Evolutionary conservation across 108 stramenopile species (phyloP).

Genomic region (Cylindrotheca fusiformis): DNA sequence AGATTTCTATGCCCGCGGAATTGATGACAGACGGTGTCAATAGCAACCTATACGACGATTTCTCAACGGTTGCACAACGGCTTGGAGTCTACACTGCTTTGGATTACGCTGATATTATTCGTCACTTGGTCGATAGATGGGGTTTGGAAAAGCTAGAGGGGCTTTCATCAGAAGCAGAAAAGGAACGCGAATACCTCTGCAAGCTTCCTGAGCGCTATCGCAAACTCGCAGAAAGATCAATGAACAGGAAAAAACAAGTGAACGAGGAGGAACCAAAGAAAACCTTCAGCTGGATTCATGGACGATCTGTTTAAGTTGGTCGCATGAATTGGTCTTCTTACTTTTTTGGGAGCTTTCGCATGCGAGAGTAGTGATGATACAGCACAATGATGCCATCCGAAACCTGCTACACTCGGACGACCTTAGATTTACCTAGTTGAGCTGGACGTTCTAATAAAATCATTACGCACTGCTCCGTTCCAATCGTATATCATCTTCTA

Average conservation of each 20-base stretch:
- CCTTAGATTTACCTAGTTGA: too few species aligned
- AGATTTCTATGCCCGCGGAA: slow-evolving; percentile 91
- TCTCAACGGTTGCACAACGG: slow-evolving; percentile 76
- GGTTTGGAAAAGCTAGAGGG: slow-evolving; percentile 81
- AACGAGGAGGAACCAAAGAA: slow-evolving; percentile 47
- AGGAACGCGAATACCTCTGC: slow-evolving; percentile 87
- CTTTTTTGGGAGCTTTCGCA: too few species aligned
- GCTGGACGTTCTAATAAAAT: too few species aligned
- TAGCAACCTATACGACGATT: slow-evolving; percentile 78
- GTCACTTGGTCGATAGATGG: slow-evolving; percentile 82
- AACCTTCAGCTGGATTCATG: slow-evolving; percentile 83
- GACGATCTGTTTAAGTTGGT: slow-evolving; percentile 41
- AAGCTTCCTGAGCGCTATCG: slow-evolving; percentile 73
- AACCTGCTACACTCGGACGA: too few species aligned
- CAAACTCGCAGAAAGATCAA: slow-evolving; percentile 83
- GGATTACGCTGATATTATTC: slow-evolving; percentile 92
- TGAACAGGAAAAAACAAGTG: slow-evolving; percentile 84
- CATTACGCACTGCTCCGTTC: too few species aligned
- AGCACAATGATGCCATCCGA: too few species aligned
- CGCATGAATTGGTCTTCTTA: too few species aligned
- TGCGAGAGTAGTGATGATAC: too few species aligned
- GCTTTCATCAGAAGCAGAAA: slow-evolving; percentile 65
- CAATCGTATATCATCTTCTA: too few species aligned
- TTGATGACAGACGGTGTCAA: slow-evolving; percentile 88
- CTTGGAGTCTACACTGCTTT: slow-evolving; percentile 89